A percentile compares a stretch with the other conserved stretches of the same genome.
Conservation (phyloP, 768 basidiomycete genomes). For the Trametes cinnabarina region DNA sequence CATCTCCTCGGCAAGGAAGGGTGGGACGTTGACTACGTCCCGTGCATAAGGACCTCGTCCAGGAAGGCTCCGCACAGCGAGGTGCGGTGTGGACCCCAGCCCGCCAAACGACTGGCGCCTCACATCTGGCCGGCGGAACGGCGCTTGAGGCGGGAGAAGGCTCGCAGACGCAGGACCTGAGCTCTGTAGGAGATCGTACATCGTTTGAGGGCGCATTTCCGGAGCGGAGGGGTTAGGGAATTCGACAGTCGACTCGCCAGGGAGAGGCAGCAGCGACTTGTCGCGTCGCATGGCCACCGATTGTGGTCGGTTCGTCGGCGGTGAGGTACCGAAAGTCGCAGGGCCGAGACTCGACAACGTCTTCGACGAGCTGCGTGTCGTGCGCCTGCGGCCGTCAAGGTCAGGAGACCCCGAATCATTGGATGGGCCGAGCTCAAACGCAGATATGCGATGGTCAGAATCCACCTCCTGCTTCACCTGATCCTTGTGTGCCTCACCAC, state of each 20-base stretch:
- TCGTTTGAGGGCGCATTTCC: too few species aligned
- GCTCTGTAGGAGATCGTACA: slow-evolving; percentile 41
- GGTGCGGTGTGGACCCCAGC: slow-evolving; percentile 54
- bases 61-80: slow-evolving; percentile 52
- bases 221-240: too few species aligned
- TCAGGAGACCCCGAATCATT: slow-evolving; percentile 26
- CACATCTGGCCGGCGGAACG: slow-evolving; percentile 55
- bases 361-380: slow-evolving; percentile 26
- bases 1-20: slow-evolving; percentile 30
- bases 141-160: slow-evolving; percentile 60
- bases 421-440: slow-evolving; percentile 31
- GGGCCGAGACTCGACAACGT: slow-evolving; percentile 24
- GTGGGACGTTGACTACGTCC: slow-evolving; percentile 17
- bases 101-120: slow-evolving; percentile 81
- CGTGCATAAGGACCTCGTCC: slow-evolving; percentile 20
- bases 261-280: slow-evolving; percentile 74
- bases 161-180: slow-evolving; percentile 38
- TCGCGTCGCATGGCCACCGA: slow-evolving; percentile 47
- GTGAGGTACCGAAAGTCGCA: slow-evolving; percentile 21
- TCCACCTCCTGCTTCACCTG: slow-evolving; percentile 43
- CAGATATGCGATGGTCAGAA: slow-evolving; percentile 35
- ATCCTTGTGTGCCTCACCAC: slow-evolving; percentile 42
- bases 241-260: too few species aligned
- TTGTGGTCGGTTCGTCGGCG: slow-evolving; percentile 18
- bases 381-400: slow-evolving; percentile 23